phyloP scores from a whole-genome alignment of 257 asterid genomes.

The Forsythia suspensa region DNA sequence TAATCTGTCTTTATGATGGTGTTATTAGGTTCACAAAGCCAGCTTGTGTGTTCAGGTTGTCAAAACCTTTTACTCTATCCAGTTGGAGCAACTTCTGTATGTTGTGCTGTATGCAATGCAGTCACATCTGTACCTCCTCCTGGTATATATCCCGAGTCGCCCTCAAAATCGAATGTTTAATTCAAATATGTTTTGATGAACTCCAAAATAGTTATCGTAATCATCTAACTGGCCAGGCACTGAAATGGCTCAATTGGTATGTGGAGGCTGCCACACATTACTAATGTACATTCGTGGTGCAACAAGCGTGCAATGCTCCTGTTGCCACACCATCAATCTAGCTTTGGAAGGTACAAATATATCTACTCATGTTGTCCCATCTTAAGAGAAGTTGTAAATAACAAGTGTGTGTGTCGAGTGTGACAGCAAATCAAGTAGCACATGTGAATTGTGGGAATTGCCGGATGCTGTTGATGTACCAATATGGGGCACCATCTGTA shows the following conservation, averaged over 20 bases:
- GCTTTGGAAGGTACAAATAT: slow-evolving; percentile 47
- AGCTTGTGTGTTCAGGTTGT: slow-evolving; percentile 61
- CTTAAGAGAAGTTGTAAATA: background rate
- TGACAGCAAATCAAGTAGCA: slow-evolving; percentile 61
- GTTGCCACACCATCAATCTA: slow-evolving; percentile 58
- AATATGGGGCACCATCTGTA: slow-evolving; percentile 51
- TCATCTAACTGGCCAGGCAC: slow-evolving; percentile 31
- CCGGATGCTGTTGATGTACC: slow-evolving; percentile 53
- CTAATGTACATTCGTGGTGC: slow-evolving; percentile 61
- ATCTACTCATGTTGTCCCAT: background rate
- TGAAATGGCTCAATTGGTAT: slow-evolving; percentile 62
- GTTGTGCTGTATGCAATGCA: slow-evolving; percentile 60
- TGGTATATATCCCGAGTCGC: slow-evolving; percentile 26
- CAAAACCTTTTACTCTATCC: slow-evolving; percentile 55
- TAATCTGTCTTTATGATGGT: background rate
- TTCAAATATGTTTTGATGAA: background rate
- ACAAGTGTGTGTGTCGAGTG: background rate
- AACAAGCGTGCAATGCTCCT: slow-evolving; percentile 59
- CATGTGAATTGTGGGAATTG: slow-evolving; percentile 62
- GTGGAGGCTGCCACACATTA: slow-evolving; percentile 63
- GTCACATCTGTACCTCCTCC: slow-evolving; percentile 60
- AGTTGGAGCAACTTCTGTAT: slow-evolving; percentile 58
- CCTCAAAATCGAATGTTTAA: background rate
- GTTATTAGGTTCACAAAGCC: slow-evolving; percentile 50
- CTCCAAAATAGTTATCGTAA: background rate